Base-by-base conservation (phyloP, 2,329 filamentous ascomycete species). In the Fusarium equiseti region DNA sequence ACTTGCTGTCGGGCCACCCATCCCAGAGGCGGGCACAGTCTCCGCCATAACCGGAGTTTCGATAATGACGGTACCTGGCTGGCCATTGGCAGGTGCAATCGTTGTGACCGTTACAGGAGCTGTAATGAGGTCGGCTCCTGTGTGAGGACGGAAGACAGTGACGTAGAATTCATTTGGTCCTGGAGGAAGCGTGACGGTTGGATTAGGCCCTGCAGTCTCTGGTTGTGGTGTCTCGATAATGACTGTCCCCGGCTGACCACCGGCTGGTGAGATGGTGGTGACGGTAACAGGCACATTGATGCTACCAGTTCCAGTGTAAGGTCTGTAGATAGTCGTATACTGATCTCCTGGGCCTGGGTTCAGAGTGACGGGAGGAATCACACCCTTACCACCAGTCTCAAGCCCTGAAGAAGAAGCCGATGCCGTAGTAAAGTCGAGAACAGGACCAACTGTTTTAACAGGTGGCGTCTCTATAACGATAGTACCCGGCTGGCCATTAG, bases 31-130 rank as follows among this genome's bases (percentile, higher is more conserved):
- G 6, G 53, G 59, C 3, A 29, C 5, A 31, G 35, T 38, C 20
- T 44, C 42, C 15, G 43, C 31, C 35, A 38, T 32, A 16, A 44
- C 42, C 1, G 67, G 65, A 10, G 66, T 69, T 38, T 68, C 59
- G 10, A 69, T 68, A 12, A 68, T 60, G 1, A 69, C 64, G 6
- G 63, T 68, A 9, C 64, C 64, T 24, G 63, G 63, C 8, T 67
- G 63, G 2, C 51, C 64, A 15, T 62, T 55, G 2, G 24, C 16
- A 9, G 63, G 63, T 15, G 63, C 42, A 13, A 68, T 68, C 4
- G 64, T 68, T 5, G 51, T 67, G 10, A 59, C 31, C 6, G 53
- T 59, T 8, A 68, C 18, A 24, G 64, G 66, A 5, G 53, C 64
- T 29, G 59, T 64, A 26, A 68, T 64, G 1, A 52, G 12, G 44